Conservation (phyloP, 257 asterid species). For the Ajuga chamaepitys region DNA sequence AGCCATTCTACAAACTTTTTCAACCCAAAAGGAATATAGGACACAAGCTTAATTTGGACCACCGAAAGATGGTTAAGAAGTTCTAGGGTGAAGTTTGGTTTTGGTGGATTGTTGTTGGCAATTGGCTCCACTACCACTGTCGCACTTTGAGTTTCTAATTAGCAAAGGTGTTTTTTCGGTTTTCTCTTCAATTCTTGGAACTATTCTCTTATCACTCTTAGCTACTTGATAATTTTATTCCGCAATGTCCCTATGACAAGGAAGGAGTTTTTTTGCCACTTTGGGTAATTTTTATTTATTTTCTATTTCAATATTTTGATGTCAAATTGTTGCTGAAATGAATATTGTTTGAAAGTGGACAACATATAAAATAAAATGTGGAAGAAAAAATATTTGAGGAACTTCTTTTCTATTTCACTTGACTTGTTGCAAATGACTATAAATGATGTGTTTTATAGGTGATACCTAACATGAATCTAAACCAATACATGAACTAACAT, state of each 20-base stretch:
- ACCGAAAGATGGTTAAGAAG: constrained; percentile 27
- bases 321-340: too few species aligned
- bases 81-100: constrained; percentile 7
- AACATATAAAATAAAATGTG: too few species aligned
- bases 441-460: too few species aligned
- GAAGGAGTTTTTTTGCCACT: not conserved
- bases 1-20: too few species aligned
- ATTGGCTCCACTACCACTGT: constrained; percentile 21
- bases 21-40: too few species aligned
- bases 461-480: too few species aligned
- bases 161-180: constrained; percentile 14
- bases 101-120: constrained; percentile 16
- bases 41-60: constrained; percentile 23
- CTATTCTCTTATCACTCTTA: not conserved
- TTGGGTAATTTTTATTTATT: not conserved
- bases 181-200: constrained; percentile 24
- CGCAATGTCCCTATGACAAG: constrained; percentile 1
- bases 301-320: too few species aligned
- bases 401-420: too few species aligned
- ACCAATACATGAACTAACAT: too few species aligned
- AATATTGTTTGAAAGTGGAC: too few species aligned
- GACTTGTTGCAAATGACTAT: too few species aligned
- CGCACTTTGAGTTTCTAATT: constrained; percentile 17
- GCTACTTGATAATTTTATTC: not conserved
- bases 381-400: too few species aligned